Base-by-base conservation (phyloP, 768 basidiomycete genomes). In the Kondoa malvinella region DNA sequence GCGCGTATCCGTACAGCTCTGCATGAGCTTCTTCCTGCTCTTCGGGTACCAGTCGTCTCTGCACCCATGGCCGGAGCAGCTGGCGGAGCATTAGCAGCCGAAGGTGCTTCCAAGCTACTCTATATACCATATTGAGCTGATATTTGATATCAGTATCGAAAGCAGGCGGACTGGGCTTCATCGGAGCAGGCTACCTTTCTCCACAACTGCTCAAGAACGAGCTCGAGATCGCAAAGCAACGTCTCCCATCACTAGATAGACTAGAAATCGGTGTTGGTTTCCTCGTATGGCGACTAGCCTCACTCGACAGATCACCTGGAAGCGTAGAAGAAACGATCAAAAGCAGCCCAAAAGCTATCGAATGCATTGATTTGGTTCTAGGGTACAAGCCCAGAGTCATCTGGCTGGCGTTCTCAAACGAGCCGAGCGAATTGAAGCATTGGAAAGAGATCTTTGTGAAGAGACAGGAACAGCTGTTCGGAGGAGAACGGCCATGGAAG, bases 31-130 rank as follows among this genome's bases (percentile, higher is more conserved):
- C 40, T 50, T 50, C 40, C 40, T 50, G 40, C 40, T 50, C 40
- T 50, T 50, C 40, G 40, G 8, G 40, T 50, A 21, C 58, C 58
- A 4, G 30, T 60, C 12, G 58, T 60, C 58, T 14, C 14, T 60
- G 58, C 58, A 12, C 25, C 62, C 62, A 64, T 64, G 62, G 31
- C 62, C 8, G 62, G 62, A 21, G 31, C 62, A 3, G 62, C 62
- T 17, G 21, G 25, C 62, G 21, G 25, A 4, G 3, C 32, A 21
- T 29, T 64, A 3, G 62, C 58, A 4, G 58, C 58, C 26, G 14
- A 60, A 30, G 21, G 40, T 50, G 21, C 21, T 8, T 50, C 40
- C 21, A 50, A 8, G 8, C 21, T 8, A 8, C 40, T 8, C 21
- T 21, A 50, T 8, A 8, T 50, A 50, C 40, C 8, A 8, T 21